A percentile compares a stretch with the other conserved stretches of the same genome.
These are phyloP conservation scores for Naegleria gruberi DNA, from an alignment of 208 protist genomes.

Conservation along the genomic window DNA sequence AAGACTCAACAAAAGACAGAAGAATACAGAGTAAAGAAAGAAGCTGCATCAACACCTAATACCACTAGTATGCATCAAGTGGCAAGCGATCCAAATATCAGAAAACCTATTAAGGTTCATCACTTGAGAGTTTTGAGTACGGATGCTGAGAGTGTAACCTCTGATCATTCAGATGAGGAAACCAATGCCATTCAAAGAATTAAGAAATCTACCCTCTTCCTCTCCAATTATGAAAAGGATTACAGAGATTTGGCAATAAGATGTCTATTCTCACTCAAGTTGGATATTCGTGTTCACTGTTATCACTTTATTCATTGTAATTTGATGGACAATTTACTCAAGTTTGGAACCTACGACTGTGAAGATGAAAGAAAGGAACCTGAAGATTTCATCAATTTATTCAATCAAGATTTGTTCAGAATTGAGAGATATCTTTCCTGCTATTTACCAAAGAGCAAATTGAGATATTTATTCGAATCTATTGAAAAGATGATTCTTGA, in stretches of 20 bases:
- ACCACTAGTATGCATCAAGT: background rate
- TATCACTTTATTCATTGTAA: background rate
- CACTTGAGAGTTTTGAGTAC: background rate
- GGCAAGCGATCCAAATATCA: background rate
- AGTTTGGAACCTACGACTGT: background rate
- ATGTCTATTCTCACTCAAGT: background rate
- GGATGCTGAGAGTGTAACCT: background rate
- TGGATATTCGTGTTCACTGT: background rate
- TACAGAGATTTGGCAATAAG: background rate
- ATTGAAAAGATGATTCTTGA: background rate
- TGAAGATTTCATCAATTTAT: background rate
- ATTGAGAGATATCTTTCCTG: background rate
- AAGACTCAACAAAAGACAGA: background rate
- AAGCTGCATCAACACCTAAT: background rate
- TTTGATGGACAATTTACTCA: background rate
- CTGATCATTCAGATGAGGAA: background rate
- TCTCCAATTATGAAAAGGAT: background rate
- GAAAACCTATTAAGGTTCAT: background rate
- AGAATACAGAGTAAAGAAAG: background rate
- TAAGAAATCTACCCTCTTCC: background rate
- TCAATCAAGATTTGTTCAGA: background rate
- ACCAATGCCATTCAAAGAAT: background rate
- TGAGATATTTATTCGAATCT: background rate
- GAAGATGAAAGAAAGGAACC: background rate
- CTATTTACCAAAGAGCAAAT: conserved; percentile 1